Conservation (phyloP, 78 protist genomes). For the Speleostelium caveatum region DNA sequence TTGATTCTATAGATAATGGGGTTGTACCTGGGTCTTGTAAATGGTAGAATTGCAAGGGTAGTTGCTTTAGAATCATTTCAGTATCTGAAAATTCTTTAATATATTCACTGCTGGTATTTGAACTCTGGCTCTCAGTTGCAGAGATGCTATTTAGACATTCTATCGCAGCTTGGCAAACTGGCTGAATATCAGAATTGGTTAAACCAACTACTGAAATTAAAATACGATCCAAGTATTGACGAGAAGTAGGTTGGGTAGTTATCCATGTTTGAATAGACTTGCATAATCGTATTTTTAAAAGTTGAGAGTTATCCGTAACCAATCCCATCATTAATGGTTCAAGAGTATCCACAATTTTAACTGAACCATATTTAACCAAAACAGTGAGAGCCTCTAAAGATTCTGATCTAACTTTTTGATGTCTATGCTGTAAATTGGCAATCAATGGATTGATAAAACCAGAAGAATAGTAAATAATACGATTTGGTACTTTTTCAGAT, state of each 20-base stretch:
- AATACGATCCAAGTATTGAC: conserved; percentile 16
- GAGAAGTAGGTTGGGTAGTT: background rate
- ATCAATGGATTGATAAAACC: background rate
- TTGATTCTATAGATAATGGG: background rate
- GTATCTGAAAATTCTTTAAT: too few relatives aligned
- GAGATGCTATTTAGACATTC: conserved; percentile 9
- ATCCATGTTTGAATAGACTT: conserved; percentile 25
- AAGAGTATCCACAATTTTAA: conserved; percentile 21
- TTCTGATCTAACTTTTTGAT: conserved; percentile 48
- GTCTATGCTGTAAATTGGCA: conserved; percentile 4
- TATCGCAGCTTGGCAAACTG: background rate
- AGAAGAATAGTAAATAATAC: background rate
- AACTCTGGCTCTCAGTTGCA: background rate
- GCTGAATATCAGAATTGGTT: conserved; percentile 8
- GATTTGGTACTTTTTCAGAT: conserved; percentile 20
- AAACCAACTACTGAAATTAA: conserved; percentile 4
- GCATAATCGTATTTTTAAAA: background rate
- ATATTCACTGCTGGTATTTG: background rate
- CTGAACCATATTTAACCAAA: conserved; percentile 12
- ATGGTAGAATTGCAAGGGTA: background rate
- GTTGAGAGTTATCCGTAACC: conserved; percentile 37
- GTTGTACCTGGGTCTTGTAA: background rate
- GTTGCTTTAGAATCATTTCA: background rate
- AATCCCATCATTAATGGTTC: background rate
- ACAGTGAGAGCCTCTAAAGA: conserved; percentile 35